Evolutionary conservation across 805 yeast genomes (phyloP), one percentile per base, ranked within the genome.

Genomic region (Zygoascus biomembranicola): DNA sequence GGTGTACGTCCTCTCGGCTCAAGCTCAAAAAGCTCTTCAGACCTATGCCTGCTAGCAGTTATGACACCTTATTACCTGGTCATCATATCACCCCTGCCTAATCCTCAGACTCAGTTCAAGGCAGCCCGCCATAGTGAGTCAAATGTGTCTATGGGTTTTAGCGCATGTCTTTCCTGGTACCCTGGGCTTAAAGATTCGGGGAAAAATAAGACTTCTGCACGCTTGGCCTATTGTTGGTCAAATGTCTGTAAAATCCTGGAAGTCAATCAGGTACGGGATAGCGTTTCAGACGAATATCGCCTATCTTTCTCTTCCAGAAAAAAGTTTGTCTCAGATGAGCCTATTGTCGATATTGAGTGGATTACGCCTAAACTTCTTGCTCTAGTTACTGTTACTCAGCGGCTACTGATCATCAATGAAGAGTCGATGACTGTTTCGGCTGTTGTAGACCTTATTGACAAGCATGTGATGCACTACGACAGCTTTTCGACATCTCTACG

Each of bases 191-290:
- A 61, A 9, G 55, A 47, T 5, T 28, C 49, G 11, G 35, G 43
- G 10, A 43, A 32, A 0, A 49, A 49, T 16, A 32, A 47, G 5
- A 50, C 47, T 14, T 31, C 35, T 11, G 53, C 63, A 2, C 68
- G 75, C 55, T 65, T 87, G 43, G 90, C 86, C 0, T 86, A 82
- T 58, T 73, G 86, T 41, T 85, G 89, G 85, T 73, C 79, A n/a
- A 80, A 82, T 55, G 71, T 74, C 8, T 60, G 87, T 51, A 79
- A 82, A 0, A 61, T 87, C 1, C 58, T 83, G 8, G 84, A 82
- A 52, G 66, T 84, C 2, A 66, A 64, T 3, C 52, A 58, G 18
- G 56, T 58, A 18, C 65, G 72, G 51, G 72, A 71, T 11, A 63
- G 67, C 0, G 52, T 63, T 6, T 31, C 46, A 4, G 53, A 52